Evolutionary conservation across 225 moss, liverwort and hornwort species (phyloP).

Genomic region (Pleurozium schreberi): DNA sequence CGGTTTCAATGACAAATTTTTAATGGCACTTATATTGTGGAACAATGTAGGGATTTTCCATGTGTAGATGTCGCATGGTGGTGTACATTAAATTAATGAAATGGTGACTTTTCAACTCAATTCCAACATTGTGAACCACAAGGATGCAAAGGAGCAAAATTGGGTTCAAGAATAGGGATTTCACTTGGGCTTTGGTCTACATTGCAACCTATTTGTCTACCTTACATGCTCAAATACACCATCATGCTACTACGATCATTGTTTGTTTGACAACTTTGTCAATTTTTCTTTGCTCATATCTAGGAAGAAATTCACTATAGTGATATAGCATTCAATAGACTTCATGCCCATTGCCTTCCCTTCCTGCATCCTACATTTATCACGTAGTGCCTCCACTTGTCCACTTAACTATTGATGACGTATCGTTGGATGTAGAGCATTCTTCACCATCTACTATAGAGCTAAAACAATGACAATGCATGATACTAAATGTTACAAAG

Average conservation of each 20-base stretch:
- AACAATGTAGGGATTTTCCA: rapidly evolving
- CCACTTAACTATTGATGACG: neutral
- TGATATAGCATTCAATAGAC: too few relatives aligned
- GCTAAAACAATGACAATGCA: neutral
- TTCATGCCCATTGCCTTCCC: neutral
- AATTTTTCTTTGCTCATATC: neutral
- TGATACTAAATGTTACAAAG: rapidly evolving
- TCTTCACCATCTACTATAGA: neutral
- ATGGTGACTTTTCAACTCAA: neutral
- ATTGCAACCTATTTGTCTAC: neutral
- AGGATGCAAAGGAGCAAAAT: neutral
- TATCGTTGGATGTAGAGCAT: neutral
- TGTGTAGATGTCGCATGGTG: neutral
- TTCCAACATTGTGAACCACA: neutral
- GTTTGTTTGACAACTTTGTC: neutral
- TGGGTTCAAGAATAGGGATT: rapidly evolving
- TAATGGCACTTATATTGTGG: neutral
- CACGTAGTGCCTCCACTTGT: too few relatives aligned
- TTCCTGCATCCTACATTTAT: neutral
- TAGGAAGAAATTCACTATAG: neutral
- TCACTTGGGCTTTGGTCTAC: rapidly evolving
- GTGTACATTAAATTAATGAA: neutral
- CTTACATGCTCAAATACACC: neutral
- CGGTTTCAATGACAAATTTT: rapidly evolving
- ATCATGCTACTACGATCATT: neutral